phyloP scores from a whole-genome alignment of 495 filamentous ascomycete species.

The Aspergillus hancockii region DNA sequence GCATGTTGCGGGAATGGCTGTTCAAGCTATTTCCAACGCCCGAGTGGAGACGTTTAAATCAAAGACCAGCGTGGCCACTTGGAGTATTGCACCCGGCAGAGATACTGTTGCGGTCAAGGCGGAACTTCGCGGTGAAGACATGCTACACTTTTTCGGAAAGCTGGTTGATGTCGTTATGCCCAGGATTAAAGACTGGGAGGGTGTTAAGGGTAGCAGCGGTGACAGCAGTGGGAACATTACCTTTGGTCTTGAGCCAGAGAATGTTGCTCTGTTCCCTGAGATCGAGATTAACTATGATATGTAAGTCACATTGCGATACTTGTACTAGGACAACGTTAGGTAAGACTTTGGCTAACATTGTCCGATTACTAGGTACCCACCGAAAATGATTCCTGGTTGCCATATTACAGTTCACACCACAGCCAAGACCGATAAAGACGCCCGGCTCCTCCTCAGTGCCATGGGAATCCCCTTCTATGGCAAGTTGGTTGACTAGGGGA shows the following conservation, averaged over 20 bases:
- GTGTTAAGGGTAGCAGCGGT: slow-evolving; percentile 72
- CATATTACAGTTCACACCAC: slow-evolving; percentile 85
- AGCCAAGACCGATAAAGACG: slow-evolving; percentile 87
- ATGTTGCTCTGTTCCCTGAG: slow-evolving; percentile 83
- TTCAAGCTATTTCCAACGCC: slow-evolving; percentile 86
- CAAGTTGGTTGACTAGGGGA: slow-evolving; percentile 55
- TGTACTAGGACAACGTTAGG: not conserved
- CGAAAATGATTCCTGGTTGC: slow-evolving; percentile 91
- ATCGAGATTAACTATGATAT: slow-evolving; percentile 86
- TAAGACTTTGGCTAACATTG: slow-evolving; percentile 13
- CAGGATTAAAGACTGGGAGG: slow-evolving; percentile 91
- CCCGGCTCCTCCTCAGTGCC: slow-evolving; percentile 77
- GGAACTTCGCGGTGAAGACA: slow-evolving; percentile 72
- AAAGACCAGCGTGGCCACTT: slow-evolving; percentile 65
- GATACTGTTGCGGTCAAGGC: slow-evolving; percentile 63
- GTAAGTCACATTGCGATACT: slow-evolving; percentile 54
- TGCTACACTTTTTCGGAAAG: slow-evolving; percentile 86
- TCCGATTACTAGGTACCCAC: slow-evolving; percentile 61
- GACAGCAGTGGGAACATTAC: slow-evolving; percentile 86
- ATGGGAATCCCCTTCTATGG: slow-evolving; percentile 83
- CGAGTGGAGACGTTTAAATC: slow-evolving; percentile 67
- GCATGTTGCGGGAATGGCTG: slow-evolving; percentile 75
- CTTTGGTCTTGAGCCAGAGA: slow-evolving; percentile 72
- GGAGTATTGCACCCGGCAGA: slow-evolving; percentile 54
- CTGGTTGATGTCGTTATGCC: slow-evolving; percentile 86